Evolutionary conservation across 805 yeast species (phyloP), one percentile per base, ranked within the genome.

Genomic region (Zygotorulaspora chibaensis): DNA sequence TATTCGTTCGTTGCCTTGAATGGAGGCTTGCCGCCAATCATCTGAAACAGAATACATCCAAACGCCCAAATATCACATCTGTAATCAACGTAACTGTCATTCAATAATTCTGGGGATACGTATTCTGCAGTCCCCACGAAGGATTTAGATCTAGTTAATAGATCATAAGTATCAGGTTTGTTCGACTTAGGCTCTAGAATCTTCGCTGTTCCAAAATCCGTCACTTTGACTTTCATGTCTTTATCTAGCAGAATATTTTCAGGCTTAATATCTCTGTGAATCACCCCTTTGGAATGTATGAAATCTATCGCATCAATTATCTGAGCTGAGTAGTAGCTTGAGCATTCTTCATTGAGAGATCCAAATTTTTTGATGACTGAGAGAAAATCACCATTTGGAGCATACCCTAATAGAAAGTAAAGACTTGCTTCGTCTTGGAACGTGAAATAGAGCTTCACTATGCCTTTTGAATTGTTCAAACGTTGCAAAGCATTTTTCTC

Each of bases 11-110:
- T 75, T 1, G 90, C 95, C 59, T 84, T 85, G 63, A 86, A 86
- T 3, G 95, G 95, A 1, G 97, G 93, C 52, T 76, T 78, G 0
- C 97, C 96, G 50, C 95, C 95, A 18, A 90, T 80, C 96, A 93
- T 87, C 63, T 93, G 98, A 65, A 86, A 93, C 0, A 93, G 66
- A 7, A 93, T 91, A 63, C 98, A 89, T 1, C 99, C 99, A 66
- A 95, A 87, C 9, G 98, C 91, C 99, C 99, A 93, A n/a, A 93
- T 83, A 67, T 93, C 99, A 41, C 96, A 86, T 1, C 97, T 89
- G 55, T 81, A 83, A 1, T 97, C 97, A 0, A 88, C 87, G 46
- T 79, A 82, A 56, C 84, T 85, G 57, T 77, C 85, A 51, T 83
- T 87, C 48, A 86, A 68, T 31, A 86, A 67, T 57, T 86, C 95